These are phyloP conservation scores for Monosporascus sp. DNA, from an alignment of 2,329 filamentous ascomycete species.

Conservation along the genomic window DNA sequence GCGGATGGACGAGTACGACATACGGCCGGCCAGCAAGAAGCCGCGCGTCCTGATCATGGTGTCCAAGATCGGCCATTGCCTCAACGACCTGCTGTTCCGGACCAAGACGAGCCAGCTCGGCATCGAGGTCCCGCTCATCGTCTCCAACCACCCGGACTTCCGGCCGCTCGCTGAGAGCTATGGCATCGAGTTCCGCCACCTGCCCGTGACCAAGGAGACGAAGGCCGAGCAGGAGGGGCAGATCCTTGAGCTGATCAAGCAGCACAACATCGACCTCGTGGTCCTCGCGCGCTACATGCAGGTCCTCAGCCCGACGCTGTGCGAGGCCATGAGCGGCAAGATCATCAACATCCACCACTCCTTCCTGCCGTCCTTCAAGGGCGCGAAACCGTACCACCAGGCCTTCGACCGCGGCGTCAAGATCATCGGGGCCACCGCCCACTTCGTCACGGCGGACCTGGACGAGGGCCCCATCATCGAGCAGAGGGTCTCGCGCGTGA, in stretches of 20 bases:
- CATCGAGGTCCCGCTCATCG: slow-evolving; percentile 71
- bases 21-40: slow-evolving; percentile 63
- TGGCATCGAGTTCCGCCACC: slow-evolving; percentile 72
- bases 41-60: slow-evolving; percentile 81
- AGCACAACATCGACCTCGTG: slow-evolving; percentile 70
- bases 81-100: slow-evolving; percentile 79
- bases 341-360: slow-evolving; percentile 93
- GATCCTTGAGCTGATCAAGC: slow-evolving; percentile 63
- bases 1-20: slow-evolving; percentile 60
- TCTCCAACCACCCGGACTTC: slow-evolving; percentile 78
- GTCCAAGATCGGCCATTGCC: slow-evolving; percentile 80
- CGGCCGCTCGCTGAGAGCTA: slow-evolving; percentile 63
- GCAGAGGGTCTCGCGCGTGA: slow-evolving; percentile 71
- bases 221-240: slow-evolving; percentile 67
- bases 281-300: slow-evolving; percentile 87
- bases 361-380: slow-evolving; percentile 84
- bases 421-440: slow-evolving; percentile 80
- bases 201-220: slow-evolving; percentile 74
- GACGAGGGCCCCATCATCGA: slow-evolving; percentile 87
- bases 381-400: slow-evolving; percentile 83
- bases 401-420: slow-evolving; percentile 82
- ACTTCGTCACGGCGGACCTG: slow-evolving; percentile 79
- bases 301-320: slow-evolving; percentile 69
- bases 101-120: slow-evolving; percentile 67
- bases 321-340: slow-evolving; percentile 71